Conservation (phyloP, 768 basidiomycete genomes). For the Fistulinella prunicolor region DNA sequence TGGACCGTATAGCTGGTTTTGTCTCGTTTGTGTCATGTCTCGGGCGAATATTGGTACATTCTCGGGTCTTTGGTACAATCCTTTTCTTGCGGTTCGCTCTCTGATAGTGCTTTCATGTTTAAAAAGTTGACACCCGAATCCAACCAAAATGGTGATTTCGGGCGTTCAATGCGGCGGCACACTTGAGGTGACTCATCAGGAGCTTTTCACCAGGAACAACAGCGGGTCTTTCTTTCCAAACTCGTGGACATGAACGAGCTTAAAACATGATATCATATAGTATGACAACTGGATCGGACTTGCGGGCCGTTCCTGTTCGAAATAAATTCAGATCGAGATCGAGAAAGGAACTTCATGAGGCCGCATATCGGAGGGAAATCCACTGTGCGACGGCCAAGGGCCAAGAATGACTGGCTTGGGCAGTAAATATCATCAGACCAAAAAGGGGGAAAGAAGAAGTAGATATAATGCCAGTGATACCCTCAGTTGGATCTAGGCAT, state of each 20-base stretch:
- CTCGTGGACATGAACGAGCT: conserved; percentile 72
- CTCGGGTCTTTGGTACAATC: too few species aligned
- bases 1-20: too few species aligned
- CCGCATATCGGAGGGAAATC: conserved; percentile 57
- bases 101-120: conserved; percentile 2
- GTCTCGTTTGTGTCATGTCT: too few species aligned
- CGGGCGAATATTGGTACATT: too few species aligned
- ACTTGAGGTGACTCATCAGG: too few species aligned
- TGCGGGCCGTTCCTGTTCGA: too few species aligned
- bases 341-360: conserved; percentile 76
- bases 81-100: too few species aligned
- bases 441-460: conserved; percentile 41
- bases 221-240: too few species aligned
- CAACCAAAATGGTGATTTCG: conserved; percentile 35
- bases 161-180: conserved; percentile 84
- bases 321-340: conserved; percentile 83
- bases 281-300: too few species aligned
- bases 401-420: conserved; percentile 42
- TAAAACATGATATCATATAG: background rate
- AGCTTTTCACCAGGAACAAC: too few species aligned
- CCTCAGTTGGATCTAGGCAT: background rate
- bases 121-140: background rate
- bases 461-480: conserved; percentile 11
- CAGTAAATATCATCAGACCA: conserved; percentile 42
- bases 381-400: conserved; percentile 29